Base-by-base conservation (phyloP, 2,329 filamentous ascomycete genomes). In the Moelleriella libera region DNA sequence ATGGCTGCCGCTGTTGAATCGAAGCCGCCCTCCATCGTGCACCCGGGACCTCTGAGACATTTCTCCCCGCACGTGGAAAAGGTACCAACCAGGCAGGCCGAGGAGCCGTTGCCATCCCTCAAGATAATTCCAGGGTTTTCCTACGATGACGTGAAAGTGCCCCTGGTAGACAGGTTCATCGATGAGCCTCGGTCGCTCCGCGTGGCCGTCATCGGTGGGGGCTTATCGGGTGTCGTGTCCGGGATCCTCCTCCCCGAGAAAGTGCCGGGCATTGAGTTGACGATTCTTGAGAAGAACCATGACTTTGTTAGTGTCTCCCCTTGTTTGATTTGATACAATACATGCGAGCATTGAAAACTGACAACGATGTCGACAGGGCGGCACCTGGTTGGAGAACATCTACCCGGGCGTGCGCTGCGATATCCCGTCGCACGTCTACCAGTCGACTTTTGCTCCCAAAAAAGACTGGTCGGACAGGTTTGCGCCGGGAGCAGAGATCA, bases 321-420 rank as follows among this genome's bases (percentile, higher is more conserved):
- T 11, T 28, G 8, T 34, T 34, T 14, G 30, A 21, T 34, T 34
- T 14, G 30, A 21, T 9, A 5, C 28, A 11, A 10, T 32, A 14
- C 1, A 12, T n/a, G 10, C 10, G 9, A 6, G 11, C 10, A 8
- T 11, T 37, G 34, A 37, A 2, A 21, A 12, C 34, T 37, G 34
- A 37, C 34, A 37, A 37, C 3, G 8, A 12, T 6, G 29, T 41
- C 42, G 34, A 12, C 44, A 71, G 67, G 71, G 71, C 31, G 72
- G 73, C 1, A 75, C 70, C 4, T 77, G 72, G 73, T 67, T 72
- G 45, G 72, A 74, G 50, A 76, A 76, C 47, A 58, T 68, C 4
- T 84, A 83, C 51, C 80, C 80, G 0, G 81, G 80, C 2, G 78
- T 83, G 1, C 67, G 78, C 41, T 86, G 82, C 53, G 81, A 85